These are phyloP conservation scores for Pythium pyrilobum DNA, from an alignment of 352 stramenopile species.

Conservation along the genomic window DNA sequence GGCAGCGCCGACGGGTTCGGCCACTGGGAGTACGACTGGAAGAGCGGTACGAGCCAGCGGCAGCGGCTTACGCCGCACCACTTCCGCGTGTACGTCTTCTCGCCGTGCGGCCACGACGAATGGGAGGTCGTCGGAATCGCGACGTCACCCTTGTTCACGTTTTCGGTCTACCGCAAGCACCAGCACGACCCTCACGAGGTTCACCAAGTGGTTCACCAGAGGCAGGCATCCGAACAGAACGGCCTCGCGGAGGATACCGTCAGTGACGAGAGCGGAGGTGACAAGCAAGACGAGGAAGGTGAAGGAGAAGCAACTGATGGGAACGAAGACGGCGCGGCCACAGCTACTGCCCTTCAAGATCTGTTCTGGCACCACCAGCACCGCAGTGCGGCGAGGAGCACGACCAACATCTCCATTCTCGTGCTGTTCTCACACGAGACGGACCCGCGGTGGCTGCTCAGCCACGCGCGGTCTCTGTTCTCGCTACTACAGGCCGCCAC, in stretches of 20 bases:
- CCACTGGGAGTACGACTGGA: slow-evolving; percentile 52
- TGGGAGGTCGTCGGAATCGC: slow-evolving; percentile 24
- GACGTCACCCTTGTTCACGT: slow-evolving; percentile 30
- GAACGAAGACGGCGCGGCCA: background rate
- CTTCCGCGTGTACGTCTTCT: slow-evolving; percentile 37
- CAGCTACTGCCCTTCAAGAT: background rate
- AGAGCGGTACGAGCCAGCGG: slow-evolving; percentile 40
- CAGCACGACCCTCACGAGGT: slow-evolving; percentile 17
- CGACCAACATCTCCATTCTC: slow-evolving; percentile 11
- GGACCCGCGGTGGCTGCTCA: slow-evolving; percentile 2
- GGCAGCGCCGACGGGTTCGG: slow-evolving; percentile 22
- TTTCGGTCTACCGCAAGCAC: slow-evolving; percentile 26
- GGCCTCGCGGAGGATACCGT: background rate
- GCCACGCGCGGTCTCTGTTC: background rate
- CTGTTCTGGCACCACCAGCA: slow-evolving; percentile 13
- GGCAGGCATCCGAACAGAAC: background rate
- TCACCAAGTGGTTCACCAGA: background rate
- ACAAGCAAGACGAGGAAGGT: background rate
- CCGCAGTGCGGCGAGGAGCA: slow-evolving; percentile 1
- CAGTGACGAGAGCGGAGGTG: background rate
- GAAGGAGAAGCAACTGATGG: background rate
- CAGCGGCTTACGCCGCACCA: slow-evolving; percentile 29
- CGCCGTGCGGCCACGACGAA: background rate
- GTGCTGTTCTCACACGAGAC: background rate
- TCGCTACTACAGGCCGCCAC: background rate